These are phyloP conservation scores for Psilocybe azurescens DNA, from an alignment of 768 basidiomycete genomes.

Conservation along the genomic window DNA sequence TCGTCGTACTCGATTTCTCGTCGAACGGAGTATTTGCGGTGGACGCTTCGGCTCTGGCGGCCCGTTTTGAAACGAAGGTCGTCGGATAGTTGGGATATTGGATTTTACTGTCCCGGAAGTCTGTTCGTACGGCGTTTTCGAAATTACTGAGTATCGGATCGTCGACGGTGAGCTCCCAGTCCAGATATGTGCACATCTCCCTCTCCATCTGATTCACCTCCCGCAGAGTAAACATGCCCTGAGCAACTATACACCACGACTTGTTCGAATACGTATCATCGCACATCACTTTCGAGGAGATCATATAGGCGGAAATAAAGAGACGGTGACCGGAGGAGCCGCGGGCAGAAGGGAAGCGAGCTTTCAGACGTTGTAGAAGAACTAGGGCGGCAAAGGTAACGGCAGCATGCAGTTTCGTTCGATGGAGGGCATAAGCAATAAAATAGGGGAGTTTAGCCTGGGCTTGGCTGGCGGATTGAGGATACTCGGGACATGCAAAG, in stretches of 20 bases:
- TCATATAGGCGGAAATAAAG: constrained; percentile 94
- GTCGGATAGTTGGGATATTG: constrained; percentile 70
- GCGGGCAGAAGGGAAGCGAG: constrained; percentile 88
- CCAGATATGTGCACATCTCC: constrained; percentile 91
- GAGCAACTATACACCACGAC: constrained; percentile 90
- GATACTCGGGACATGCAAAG: constrained; percentile 85
- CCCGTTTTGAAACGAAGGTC: constrained; percentile 65
- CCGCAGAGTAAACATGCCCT: constrained; percentile 82
- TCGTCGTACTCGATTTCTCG: constrained; percentile 47
- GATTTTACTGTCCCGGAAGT: constrained; percentile 55
- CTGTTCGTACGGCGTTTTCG: constrained; percentile 60
- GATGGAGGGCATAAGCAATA: constrained; percentile 87
- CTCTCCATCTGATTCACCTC: constrained; percentile 98
- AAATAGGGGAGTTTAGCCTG: constrained; percentile 75
- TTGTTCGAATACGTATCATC: constrained; percentile 96
- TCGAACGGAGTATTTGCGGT: constrained; percentile 46
- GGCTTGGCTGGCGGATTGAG: constrained; percentile 60
- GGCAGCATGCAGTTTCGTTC: constrained; percentile 73
- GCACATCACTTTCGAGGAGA: constrained; percentile 89
- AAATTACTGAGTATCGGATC: constrained; percentile 64
- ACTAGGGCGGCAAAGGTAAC: constrained; percentile 74
- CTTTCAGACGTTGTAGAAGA: constrained; percentile 83
- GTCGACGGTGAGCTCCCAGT: constrained; percentile 89
- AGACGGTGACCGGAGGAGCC: constrained; percentile 90
- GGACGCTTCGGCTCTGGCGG: constrained; percentile 48